Evolutionary conservation across 805 yeast species (phyloP), one percentile per base, ranked within the genome.

Genomic region (Myxozyma kluyveri): DNA sequence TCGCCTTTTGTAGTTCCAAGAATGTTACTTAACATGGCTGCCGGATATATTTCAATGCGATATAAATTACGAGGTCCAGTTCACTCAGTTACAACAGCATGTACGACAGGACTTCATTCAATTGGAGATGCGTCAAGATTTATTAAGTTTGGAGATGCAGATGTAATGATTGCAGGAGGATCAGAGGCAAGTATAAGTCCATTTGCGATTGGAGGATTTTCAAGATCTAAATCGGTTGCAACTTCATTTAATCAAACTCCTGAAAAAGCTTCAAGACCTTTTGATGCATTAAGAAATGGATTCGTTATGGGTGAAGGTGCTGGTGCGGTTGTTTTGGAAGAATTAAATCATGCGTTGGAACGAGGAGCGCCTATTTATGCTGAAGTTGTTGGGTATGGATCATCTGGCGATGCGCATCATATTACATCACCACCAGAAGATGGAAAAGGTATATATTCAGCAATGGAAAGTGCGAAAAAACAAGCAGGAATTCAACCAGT

Each of bases 301-400:
- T 93, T 93, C 69, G 96, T 93, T 0, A 74, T 93, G 29, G 84
- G 96, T 27, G 99, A 93, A 72, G 99, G 99, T 1, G 75, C 91
- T 17, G 98, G 96, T 2, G 77, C 88, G 1, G 57, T 95, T 38
- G 72, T 91, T 0, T 65, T 93, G 36, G 98, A 93, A 66, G 80
- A 78, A 14, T 71, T 86, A 52, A 83, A 85, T 32, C 93, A 86
- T 68, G 98, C 97, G 0, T 55, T 73, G 35, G 65, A 63, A 0
- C 75, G 95, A 60, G 83, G 83, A 1, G 67, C 67, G 4, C 71
- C 74, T 0, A 84, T 93, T 1, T 83, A 87, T 62, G 96, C 87
- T 3, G 96, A 88, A 63, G 70, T 93, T 10, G 72, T 72, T 1
- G 97, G 99, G 2, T 90, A 89, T 64, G 99, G 99, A 1, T 69